phyloP scores from a whole-genome alignment of 306 rosid genomes.

The Ziziphus jujuba region DNA sequence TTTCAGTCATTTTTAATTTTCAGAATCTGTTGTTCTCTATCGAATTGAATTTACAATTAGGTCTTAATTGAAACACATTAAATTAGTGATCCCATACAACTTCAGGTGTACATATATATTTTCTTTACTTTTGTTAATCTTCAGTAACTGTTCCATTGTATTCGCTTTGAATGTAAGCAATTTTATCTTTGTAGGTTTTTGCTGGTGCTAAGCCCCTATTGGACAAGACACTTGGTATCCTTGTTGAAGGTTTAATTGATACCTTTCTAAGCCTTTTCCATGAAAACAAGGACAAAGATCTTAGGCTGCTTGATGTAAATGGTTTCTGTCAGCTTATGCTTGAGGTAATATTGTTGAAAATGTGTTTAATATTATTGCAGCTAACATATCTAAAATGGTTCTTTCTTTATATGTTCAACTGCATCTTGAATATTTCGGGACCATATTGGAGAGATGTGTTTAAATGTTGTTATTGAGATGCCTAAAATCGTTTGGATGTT shows the following conservation, averaged over 20 bases:
- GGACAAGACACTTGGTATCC: slow-evolving; percentile 97
- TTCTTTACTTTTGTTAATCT: too few species aligned
- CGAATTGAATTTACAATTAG: too few species aligned
- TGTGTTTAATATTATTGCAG: too few species aligned
- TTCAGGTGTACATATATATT: not conserved
- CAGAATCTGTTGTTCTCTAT: too few species aligned
- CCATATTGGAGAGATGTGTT: not conserved
- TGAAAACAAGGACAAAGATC: slow-evolving; percentile 69
- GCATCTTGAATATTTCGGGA: too few species aligned
- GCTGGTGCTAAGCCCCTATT: slow-evolving; percentile 90
- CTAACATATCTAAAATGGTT: too few species aligned
- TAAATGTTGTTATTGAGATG: not conserved
- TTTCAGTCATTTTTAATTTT: too few species aligned
- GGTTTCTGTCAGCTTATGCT: slow-evolving; percentile 99
- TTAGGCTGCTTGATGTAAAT: slow-evolving; percentile 73
- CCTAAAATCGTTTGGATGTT: slow-evolving; percentile 22
- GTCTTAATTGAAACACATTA: too few species aligned
- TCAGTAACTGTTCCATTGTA: too few species aligned
- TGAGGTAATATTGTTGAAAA: slow-evolving; percentile 60
- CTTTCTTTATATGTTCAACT: too few species aligned
- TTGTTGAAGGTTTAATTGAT: slow-evolving; percentile 95
- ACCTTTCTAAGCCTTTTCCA: slow-evolving; percentile 87
- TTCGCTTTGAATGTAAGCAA: slow-evolving; percentile 17
- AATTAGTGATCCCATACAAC: too few species aligned
- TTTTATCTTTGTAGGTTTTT: slow-evolving; percentile 62